Conservation (phyloP, 768 basidiomycete species). For the Nidularia pulvinata region DNA sequence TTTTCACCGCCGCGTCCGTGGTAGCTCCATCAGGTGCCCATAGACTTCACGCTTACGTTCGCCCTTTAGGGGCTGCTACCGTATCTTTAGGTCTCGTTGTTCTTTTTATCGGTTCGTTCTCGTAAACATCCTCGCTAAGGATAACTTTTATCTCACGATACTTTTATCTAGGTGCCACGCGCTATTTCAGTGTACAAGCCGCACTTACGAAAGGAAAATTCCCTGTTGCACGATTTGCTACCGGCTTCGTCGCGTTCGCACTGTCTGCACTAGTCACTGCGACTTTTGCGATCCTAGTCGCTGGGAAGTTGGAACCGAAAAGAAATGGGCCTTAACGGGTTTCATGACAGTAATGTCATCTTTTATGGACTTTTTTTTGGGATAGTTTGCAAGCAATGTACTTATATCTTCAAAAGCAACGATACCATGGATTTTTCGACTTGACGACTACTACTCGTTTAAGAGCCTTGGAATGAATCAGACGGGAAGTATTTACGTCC, state of each 20-base stretch:
- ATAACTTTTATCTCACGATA: too few relatives aligned
- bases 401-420: too few relatives aligned
- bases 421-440: background rate
- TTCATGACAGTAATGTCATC: background rate
- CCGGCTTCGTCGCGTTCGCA: slow-evolving; percentile 33
- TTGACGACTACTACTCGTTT: background rate
- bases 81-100: slow-evolving; percentile 45
- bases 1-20: slow-evolving; percentile 32
- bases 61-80: slow-evolving; percentile 51
- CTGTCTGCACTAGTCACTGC: slow-evolving; percentile 37
- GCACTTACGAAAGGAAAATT: slow-evolving; percentile 50
- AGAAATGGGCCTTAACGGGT: background rate
- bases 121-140: too few relatives aligned
- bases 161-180: slow-evolving; percentile 34
- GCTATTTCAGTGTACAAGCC: slow-evolving; percentile 55
- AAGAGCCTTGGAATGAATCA: too few relatives aligned
- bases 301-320: slow-evolving; percentile 14
- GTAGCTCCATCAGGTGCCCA: slow-evolving; percentile 6
- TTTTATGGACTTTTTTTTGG: background rate
- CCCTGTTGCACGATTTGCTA: slow-evolving; percentile 49
- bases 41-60: slow-evolving; percentile 30
- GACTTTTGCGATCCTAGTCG: slow-evolving; percentile 41
- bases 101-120: slow-evolving; percentile 44
- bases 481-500: too few relatives aligned
- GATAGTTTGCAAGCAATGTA: too few relatives aligned